Percentiles rank a stretch among this genome's conserved stretches.
Conservation (phyloP, 2,329 filamentous ascomycete genomes). For the Trichoderma sp. region DNA sequence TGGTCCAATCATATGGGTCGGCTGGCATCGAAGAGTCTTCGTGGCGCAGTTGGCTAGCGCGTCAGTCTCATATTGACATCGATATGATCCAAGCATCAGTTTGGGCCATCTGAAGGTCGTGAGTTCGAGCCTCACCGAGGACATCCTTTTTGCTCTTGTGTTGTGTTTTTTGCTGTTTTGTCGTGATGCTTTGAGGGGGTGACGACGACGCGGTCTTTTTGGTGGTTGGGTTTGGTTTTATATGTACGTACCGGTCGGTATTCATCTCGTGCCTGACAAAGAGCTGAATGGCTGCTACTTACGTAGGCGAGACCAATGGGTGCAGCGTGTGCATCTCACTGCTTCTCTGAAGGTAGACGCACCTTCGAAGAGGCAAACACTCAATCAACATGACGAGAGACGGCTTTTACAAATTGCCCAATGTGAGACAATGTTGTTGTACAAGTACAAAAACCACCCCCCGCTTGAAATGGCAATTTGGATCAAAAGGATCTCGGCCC, state of each 20-base stretch:
- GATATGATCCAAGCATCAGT: conserved; percentile 28
- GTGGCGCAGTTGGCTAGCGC: conserved; percentile 19
- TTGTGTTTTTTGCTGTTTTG: neutral
- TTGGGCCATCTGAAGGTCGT: conserved; percentile 42
- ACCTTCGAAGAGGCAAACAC: neutral
- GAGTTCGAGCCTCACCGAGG: conserved; percentile 50
- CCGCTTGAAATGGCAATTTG: neutral
- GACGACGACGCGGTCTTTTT: no score
- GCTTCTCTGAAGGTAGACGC: neutral
- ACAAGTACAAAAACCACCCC: neutral
- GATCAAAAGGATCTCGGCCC: neutral
- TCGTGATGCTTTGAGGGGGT: no score
- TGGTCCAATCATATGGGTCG: neutral
- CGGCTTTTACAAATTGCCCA: neutral
- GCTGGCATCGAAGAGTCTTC: conserved; percentile 12
- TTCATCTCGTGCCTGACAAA: neutral
- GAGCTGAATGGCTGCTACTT: neutral
- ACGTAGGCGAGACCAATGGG: fast-evolving
- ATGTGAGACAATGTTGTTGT: neutral
- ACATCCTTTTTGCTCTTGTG: conserved; percentile 27
- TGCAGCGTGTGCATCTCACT: fast-evolving
- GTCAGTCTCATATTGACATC: conserved; percentile 21
- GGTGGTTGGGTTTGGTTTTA: neutral
- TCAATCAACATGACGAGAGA: neutral
- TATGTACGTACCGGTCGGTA: fast-evolving